phyloP scores from a whole-genome alignment of 176 grass and related monocot species.

The Phragmites australis region DNA sequence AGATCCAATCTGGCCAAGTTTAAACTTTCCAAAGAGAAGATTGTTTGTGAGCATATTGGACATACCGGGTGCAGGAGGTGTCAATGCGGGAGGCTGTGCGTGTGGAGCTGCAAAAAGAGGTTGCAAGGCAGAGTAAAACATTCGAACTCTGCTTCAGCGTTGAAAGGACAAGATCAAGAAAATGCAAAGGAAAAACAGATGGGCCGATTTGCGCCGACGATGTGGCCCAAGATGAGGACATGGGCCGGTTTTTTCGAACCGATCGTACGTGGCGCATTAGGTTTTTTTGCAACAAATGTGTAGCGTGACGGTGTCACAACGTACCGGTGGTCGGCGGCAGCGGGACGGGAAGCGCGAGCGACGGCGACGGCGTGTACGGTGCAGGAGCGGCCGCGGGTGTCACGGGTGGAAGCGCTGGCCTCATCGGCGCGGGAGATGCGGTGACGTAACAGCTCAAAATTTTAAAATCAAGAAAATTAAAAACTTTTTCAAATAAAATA shows the following conservation, averaged over 20 bases:
- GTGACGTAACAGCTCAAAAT: too few relatives aligned
- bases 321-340: background rate
- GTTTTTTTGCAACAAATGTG: background rate
- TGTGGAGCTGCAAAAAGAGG: background rate
- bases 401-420: background rate
- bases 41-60: too few relatives aligned
- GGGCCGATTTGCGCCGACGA: background rate
- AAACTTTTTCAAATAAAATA: too few relatives aligned
- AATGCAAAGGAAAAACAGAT: background rate
- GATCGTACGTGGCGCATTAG: background rate
- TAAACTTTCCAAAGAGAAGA: background rate
- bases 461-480: too few relatives aligned
- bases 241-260: background rate
- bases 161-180: background rate
- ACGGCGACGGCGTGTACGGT: background rate
- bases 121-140: background rate
- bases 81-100: background rate
- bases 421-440: background rate
- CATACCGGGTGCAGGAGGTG: slow-evolving; percentile 5
- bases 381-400: background rate
- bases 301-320: background rate
- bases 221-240: background rate
- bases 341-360: background rate
- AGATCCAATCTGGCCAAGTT: background rate
- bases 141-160: background rate